phyloP scores from a whole-genome alignment of 257 asterid genomes.

The Ilex aquifolium region DNA sequence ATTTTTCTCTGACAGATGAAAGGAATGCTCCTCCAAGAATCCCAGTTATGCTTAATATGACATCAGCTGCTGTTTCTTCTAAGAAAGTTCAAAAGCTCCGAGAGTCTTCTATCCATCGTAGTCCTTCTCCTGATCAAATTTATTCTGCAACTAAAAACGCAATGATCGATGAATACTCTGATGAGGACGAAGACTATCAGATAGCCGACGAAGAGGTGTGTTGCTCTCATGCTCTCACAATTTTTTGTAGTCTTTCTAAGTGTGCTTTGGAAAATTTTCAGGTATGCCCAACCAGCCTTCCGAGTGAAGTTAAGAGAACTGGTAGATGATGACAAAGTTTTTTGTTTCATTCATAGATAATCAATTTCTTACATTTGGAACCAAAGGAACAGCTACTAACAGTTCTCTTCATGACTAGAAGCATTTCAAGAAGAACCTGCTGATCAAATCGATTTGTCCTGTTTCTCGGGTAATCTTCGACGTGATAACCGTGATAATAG shows the following conservation, averaged over 20 bases:
- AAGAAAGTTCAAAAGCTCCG: slow-evolving; percentile 52
- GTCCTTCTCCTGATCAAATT: slow-evolving; percentile 76
- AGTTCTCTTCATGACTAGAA: slow-evolving; percentile 8
- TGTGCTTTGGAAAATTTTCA: slow-evolving; percentile 29
- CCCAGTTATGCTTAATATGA: slow-evolving; percentile 97
- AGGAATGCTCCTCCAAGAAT: slow-evolving; percentile 87
- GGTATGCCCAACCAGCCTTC: slow-evolving; percentile 52
- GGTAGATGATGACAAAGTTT: slow-evolving; percentile 31
- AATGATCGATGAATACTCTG: slow-evolving; percentile 85
- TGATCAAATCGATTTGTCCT: slow-evolving; percentile 73
- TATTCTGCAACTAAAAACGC: slow-evolving; percentile 66
- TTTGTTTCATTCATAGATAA: no score
- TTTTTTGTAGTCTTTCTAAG: slow-evolving; percentile 8
- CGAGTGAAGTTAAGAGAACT: slow-evolving; percentile 47
- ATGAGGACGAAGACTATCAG: slow-evolving; percentile 92
- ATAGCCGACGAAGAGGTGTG: slow-evolving; percentile 72
- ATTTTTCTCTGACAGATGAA: slow-evolving; percentile 89
- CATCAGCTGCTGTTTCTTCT: slow-evolving; percentile 61
- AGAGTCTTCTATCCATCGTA: slow-evolving; percentile 65
- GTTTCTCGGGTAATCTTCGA: slow-evolving; percentile 87
- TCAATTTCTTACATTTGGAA: no score
- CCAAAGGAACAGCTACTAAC: no score
- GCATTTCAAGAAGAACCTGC: slow-evolving; percentile 66
- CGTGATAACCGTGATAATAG: slow-evolving; percentile 67
- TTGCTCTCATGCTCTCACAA: slow-evolving; percentile 9